A percentile compares a stretch with the other conserved stretches of the same genome.
Conservation (phyloP, 768 basidiomycete genomes). For the Lactarius vividus region DNA sequence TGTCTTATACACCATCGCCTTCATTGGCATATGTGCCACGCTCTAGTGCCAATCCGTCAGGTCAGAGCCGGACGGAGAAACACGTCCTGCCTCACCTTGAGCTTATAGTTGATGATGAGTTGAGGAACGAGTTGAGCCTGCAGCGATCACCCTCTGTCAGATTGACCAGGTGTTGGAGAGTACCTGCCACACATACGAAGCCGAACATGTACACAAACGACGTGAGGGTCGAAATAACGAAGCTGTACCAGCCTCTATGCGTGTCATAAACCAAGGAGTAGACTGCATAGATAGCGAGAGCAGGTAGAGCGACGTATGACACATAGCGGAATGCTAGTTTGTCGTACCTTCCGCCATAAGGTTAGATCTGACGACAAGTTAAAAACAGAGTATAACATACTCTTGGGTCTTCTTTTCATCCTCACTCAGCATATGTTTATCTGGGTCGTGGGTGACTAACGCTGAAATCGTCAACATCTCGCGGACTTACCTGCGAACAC, state of each 20-base stretch:
- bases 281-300: conserved; percentile 69
- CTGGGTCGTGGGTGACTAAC: conserved; percentile 36
- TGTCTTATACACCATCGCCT: conserved; percentile 95
- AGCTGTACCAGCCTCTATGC: conserved; percentile 95
- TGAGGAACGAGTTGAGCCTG: conserved; percentile 85
- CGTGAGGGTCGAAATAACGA: conserved; percentile 88
- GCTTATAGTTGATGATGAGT: conserved; percentile 95
- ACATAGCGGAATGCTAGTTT: conserved; percentile 93
- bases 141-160: conserved; percentile 23
- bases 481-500: conserved; percentile 67
- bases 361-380: conserved; percentile 10
- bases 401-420: conserved; percentile 98
- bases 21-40: conserved; percentile 98
- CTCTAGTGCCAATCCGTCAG: conserved; percentile 47
- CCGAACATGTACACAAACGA: conserved; percentile 97
- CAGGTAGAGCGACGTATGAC: conserved; percentile 82
- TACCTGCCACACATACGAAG: conserved; percentile 64
- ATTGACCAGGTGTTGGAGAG: conserved; percentile 25
- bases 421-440: conserved; percentile 94
- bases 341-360: conserved; percentile 60
- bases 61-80: neutral
- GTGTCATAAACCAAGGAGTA: conserved; percentile 82
- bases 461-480: conserved; percentile 21
- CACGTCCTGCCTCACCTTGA: conserved; percentile 58
- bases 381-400: conserved; percentile 44